These are phyloP conservation scores for Cyberlindnera misumaiensis DNA, from an alignment of 805 yeast species.

Conservation along the genomic window DNA sequence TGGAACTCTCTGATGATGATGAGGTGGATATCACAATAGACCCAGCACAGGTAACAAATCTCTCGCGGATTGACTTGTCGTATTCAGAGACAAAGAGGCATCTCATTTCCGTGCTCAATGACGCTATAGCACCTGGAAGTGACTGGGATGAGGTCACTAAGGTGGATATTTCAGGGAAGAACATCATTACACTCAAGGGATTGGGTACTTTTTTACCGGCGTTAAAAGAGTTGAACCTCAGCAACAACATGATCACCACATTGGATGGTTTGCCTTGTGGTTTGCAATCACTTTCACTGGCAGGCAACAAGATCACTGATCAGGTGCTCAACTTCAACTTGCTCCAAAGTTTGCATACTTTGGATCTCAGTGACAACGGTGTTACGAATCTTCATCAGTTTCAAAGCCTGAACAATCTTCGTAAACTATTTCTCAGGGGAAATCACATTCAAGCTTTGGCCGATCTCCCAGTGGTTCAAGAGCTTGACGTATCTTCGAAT, in stretches of 20 bases:
- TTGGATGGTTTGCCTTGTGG: constrained; percentile 19
- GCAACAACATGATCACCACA: constrained; percentile 14
- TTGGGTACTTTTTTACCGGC: constrained; percentile 36
- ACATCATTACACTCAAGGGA: constrained; percentile 33
- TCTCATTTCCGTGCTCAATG: constrained; percentile 37
- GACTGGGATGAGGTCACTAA: constrained; percentile 35
- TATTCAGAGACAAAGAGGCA: constrained; percentile 38
- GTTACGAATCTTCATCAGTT: constrained; percentile 29
- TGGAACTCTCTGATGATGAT: constrained; percentile 1
- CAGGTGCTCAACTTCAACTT: constrained; percentile 15
- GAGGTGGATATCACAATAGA: constrained; percentile 9
- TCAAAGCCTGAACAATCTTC: constrained; percentile 19
- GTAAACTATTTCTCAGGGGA: constrained; percentile 11
- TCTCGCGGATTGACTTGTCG: constrained; percentile 37
- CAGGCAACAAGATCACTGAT: constrained; percentile 16
- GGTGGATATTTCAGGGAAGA: constrained; percentile 28
- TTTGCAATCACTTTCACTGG: constrained; percentile 7
- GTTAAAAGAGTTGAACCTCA: constrained; percentile 9
- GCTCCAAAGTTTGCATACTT: constrained; percentile 20
- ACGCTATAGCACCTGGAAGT: constrained; percentile 26
- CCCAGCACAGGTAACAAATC: constrained; percentile 29
- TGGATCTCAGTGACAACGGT: constrained; percentile 34
- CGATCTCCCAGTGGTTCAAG: constrained; percentile 22
- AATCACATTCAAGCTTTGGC: neutral
- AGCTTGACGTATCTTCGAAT: constrained; percentile 30